Evolutionary conservation across 257 asterid genomes (phyloP), one percentile per base, ranked within the genome.

Genomic region (Orobanche coerulescens): DNA sequence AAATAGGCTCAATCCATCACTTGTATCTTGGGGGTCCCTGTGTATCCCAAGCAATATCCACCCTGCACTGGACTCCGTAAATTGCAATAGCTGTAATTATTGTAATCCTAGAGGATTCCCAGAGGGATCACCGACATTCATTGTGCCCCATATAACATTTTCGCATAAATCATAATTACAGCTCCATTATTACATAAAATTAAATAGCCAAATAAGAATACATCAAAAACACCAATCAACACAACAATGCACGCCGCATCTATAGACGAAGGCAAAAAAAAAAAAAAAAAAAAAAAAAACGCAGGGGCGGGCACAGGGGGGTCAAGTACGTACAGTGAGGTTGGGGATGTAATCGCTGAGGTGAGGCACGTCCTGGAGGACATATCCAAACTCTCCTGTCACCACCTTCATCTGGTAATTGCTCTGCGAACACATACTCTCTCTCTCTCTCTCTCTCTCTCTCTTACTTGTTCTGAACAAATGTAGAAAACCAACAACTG

Each of bases 311-410:
- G n/a, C n/a, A n/a, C n/a, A n/a, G n/a, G n/a, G n/a, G n/a, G n/a
- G n/a, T n/a, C n/a, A n/a, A 37, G 47, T 40, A 34, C 77, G 3
- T 76, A 84, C 92, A 16, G 82, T 74, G 57, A 84, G 78, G 79
- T 81, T 64, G 62, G 82, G 72, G 63, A 84, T 71, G 82, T 81
- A 84, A 69, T 84, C 93, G 69, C 72, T 48, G 75, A 84, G 71
- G 64, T 84, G 93, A 64, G 93, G 93, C 67, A 84, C 86, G 65
- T 84, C 93, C 65, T 84, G 81, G 59, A 84, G 88, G 6, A 81
- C 82, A 59, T 79, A 84, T 1, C 92, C 92, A 18, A 46, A 67
- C 18, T 77, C 78, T 52, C 93, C 93, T 34, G 63, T 37, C 52
- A 69, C 78, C 72, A 76, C 88, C 77, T 84, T 84, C 85, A 77